Conservation (phyloP, 2,329 filamentous ascomycete species). For the Alternaria dauci region DNA sequence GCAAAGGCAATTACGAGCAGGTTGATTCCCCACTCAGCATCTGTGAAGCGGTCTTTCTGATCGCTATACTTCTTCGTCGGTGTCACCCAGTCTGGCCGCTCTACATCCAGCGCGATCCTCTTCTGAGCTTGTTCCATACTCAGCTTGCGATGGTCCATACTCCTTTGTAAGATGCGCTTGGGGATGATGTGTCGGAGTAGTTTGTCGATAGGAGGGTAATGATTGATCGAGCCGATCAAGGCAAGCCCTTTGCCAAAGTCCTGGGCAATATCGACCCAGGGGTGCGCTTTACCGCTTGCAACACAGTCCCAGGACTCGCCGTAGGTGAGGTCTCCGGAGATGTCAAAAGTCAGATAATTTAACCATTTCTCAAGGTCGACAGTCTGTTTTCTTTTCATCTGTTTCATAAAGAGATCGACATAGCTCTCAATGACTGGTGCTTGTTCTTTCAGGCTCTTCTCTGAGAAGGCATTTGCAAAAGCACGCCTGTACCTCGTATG, state of each 20-base stretch:
- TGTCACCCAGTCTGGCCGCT: conserved; percentile 42
- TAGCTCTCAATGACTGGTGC: conserved; percentile 37
- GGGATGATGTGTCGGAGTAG: conserved; percentile 37
- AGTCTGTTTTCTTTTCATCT: conserved; percentile 25
- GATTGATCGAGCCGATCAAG: conserved; percentile 39
- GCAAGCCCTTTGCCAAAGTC: conserved; percentile 41
- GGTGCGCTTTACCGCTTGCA: conserved; percentile 45
- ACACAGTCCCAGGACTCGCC: conserved; percentile 58
- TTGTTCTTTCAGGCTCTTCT: conserved; percentile 37
- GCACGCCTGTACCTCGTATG: conserved; percentile 35
- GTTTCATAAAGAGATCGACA: conserved; percentile 30
- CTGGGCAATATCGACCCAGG: conserved; percentile 48
- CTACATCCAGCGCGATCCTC: conserved; percentile 27
- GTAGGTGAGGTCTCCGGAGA: conserved; percentile 60
- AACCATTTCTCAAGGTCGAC: conserved; percentile 31
- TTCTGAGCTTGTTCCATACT: conserved; percentile 34
- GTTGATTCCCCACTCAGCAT: conserved; percentile 52
- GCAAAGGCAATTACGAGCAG: conserved; percentile 52
- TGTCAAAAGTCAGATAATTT: conserved; percentile 36
- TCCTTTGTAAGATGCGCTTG: conserved; percentile 32
- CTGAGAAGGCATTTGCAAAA: conserved; percentile 41
- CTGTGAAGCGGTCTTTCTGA: conserved; percentile 25
- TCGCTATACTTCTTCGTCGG: conserved; percentile 35
- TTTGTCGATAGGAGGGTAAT: conserved; percentile 36
- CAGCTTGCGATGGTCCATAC: conserved; percentile 33